These are phyloP conservation scores for Plasmodium gallinaceum DNA, from an alignment of 169 alveolate genomes.

Conservation along the genomic window DNA sequence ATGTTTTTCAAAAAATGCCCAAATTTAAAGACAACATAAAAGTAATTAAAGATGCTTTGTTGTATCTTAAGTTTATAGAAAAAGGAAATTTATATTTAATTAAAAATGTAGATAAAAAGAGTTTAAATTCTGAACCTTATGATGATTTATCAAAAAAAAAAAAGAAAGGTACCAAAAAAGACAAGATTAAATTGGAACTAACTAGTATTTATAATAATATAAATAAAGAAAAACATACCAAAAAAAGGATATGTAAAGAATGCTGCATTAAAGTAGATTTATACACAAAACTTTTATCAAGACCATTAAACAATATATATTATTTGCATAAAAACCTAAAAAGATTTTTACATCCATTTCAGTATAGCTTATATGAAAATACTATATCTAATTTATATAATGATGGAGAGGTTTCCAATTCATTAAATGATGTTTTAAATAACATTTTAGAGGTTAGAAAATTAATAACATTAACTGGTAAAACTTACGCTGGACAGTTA, in stretches of 20 bases:
- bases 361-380: constrained; percentile 70
- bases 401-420: constrained; percentile 57
- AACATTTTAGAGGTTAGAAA: constrained; percentile 48
- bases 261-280: constrained; percentile 67
- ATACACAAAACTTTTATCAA: constrained; percentile 57
- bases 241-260: constrained; percentile 75
- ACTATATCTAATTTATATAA: constrained; percentile 50
- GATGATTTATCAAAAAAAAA: constrained; percentile 47
- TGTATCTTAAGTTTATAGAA: constrained; percentile 69
- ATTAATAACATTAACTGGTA: constrained; percentile 63
- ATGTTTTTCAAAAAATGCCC: constrained; percentile 56
- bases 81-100: constrained; percentile 71
- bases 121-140: constrained; percentile 64
- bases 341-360: constrained; percentile 66
- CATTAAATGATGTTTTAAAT: constrained; percentile 48
- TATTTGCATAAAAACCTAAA: constrained; percentile 60
- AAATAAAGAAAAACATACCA: constrained; percentile 74
- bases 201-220: constrained; percentile 68
- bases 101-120: constrained; percentile 47
- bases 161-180: constrained; percentile 70
- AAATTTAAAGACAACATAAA: constrained; percentile 62
- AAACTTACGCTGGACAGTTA: constrained; percentile 70
- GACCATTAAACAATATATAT: constrained; percentile 61
- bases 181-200: constrained; percentile 49
- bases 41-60: constrained; percentile 68